Evolutionary conservation across 164 flowering plant species (phyloP), one percentile per base, ranked within the genome.

Genomic region (Hamamelis virginiana): DNA sequence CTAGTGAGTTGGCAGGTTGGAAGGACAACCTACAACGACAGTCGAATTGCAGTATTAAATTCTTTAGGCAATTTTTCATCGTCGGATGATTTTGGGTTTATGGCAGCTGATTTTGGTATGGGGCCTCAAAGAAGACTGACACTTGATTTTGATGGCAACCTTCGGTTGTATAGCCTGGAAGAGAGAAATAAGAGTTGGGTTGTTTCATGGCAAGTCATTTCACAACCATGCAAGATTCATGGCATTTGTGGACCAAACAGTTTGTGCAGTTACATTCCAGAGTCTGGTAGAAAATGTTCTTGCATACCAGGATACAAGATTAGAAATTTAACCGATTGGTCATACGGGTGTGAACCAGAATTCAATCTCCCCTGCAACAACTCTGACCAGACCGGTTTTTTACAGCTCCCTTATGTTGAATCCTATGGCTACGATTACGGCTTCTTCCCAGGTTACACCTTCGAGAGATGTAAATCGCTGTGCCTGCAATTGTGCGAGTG

Each of bases 271-370:
- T 67, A 75, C 22, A 41, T 12, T 53, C 18, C 26, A 0, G 28
- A 2, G 2, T 33, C 26, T 8, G 79, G 77, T 0, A n/a, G 79
- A 9, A 75, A 19, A 14, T 77, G 82, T 41, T 53, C 74, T 27
- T 80, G 82, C 48, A 1, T 74, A 0, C 74, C 76, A 1, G 78
- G 78, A 5, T 69, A 19, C 27, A 57, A n/a, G 75, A 38, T 71
- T 38, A 75, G 21, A 18, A 62, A 66, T 46, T 28, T 1, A 0
- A 5, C 56, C 0, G 82, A 76, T 46, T 78, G 85, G 85, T 51
- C 75, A 13, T 15, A 55, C 4, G 87, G 87, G 4, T 84, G 87
- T 38, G 65, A 67, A 57, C 72, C 82, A 6, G 64, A 72, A 8
- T 76, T 73, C 55, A 68, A 74, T 12, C 33, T 48, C 16, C 41